Conservation (phyloP, 257 asterid genomes). For the Forsythia viridissima region DNA sequence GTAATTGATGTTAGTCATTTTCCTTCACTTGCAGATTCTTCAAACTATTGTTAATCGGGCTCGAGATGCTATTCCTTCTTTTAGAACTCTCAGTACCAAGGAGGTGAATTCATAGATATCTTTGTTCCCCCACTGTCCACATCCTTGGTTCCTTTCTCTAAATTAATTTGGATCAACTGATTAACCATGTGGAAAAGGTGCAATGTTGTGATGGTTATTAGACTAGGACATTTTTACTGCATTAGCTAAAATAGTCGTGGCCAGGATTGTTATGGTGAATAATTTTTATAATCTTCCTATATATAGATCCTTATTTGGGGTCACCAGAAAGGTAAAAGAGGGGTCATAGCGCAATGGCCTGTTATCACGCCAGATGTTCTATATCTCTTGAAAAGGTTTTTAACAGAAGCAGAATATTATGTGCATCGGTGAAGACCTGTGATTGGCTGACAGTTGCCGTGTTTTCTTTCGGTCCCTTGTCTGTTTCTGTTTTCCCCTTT, state of each 20-base stretch:
- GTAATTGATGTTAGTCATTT: slow-evolving; percentile 22
- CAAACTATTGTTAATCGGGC: slow-evolving; percentile 76
- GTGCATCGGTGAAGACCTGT: background rate
- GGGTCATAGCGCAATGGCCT: background rate
- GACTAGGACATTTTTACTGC: background rate
- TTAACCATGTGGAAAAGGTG: background rate
- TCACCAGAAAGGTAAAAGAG: background rate
- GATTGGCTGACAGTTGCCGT: background rate
- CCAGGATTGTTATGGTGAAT: background rate
- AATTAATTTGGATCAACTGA: background rate
- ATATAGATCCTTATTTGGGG: background rate
- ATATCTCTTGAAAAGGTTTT: background rate
- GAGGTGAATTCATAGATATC: slow-evolving; percentile 52
- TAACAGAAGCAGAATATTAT: background rate
- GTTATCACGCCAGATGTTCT: background rate
- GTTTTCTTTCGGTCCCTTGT: background rate
- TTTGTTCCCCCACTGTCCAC: background rate
- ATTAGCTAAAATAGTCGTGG: background rate
- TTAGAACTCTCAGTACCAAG: slow-evolving; percentile 91
- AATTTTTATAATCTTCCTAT: background rate
- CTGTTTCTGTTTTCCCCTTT: background rate
- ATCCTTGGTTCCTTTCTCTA: background rate
- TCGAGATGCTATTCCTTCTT: slow-evolving; percentile 58
- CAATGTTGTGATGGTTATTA: background rate
- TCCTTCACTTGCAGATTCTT: slow-evolving; percentile 65